A percentile compares a stretch with the other conserved stretches of the same genome.
Conservation (phyloP, 1,284 basidiomycete species). For the Quambalaria eucalypti region DNA sequence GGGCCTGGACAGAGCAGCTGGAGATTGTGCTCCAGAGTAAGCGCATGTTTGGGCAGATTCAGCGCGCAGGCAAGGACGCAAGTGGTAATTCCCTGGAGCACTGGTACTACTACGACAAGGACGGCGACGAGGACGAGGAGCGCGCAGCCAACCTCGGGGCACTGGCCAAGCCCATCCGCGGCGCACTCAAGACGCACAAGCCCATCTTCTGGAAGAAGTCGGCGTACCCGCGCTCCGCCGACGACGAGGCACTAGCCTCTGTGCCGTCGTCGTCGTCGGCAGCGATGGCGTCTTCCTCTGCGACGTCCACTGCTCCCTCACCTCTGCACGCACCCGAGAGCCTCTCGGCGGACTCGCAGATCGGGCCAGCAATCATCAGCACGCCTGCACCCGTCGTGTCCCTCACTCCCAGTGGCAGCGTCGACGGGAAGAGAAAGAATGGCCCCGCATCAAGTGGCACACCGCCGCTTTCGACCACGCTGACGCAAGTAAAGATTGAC, state of each 20-base stretch:
- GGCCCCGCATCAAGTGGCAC: not conserved
- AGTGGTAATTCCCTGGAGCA: conserved; percentile 41
- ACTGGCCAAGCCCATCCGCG: conserved; percentile 44
- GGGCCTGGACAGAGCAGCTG: conserved; percentile 39
- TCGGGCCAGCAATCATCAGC: not conserved
- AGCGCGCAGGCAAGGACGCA: conserved; percentile 41
- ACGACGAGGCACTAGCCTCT: conserved; percentile 12
- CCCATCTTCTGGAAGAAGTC: conserved; percentile 45
- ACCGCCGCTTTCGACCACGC: not conserved
- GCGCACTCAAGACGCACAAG: conserved; percentile 42
- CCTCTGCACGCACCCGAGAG: not conserved
- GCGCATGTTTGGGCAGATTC: conserved; percentile 42
- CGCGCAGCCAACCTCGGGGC: conserved; percentile 38
- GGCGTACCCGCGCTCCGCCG: conserved; percentile 19
- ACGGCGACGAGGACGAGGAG: conserved; percentile 38
- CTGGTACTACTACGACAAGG: conserved; percentile 46
- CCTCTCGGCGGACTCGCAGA: not conserved
- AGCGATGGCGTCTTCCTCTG: conserved; percentile 1
- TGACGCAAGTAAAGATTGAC: not conserved
- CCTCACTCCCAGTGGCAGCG: not conserved
- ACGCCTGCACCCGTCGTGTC: not conserved
- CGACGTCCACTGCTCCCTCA: not conserved
- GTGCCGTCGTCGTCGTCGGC: conserved; percentile 3
- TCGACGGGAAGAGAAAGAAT: not conserved
- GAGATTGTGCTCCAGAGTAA: conserved; percentile 30